Evolutionary conservation across 2,329 filamentous ascomycete species (phyloP).

Genomic region (Remersonia thermophila): DNA sequence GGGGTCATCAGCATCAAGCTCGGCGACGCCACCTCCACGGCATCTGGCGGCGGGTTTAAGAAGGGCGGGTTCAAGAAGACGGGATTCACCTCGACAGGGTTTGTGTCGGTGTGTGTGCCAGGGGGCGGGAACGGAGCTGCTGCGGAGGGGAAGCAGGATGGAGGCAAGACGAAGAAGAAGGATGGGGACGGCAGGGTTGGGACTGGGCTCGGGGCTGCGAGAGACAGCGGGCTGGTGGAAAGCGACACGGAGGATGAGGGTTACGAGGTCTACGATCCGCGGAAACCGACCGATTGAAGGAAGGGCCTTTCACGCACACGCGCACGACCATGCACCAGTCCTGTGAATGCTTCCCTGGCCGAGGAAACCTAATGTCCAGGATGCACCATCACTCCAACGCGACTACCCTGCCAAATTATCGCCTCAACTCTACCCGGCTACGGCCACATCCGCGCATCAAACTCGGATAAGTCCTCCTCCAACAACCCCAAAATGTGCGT

Average conservation of each 20-base stretch:
- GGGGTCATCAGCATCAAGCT: conserved; percentile 58
- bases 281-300: conserved; percentile 46
- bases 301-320: neutral
- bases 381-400: too few relatives aligned
- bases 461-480: conserved; percentile 45
- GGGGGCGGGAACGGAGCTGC: conserved; percentile 31
- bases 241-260: conserved; percentile 59
- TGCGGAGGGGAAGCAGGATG: conserved; percentile 19
- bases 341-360: too few relatives aligned
- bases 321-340: too few relatives aligned
- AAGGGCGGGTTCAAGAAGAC: conserved; percentile 69
- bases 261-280: conserved; percentile 55
- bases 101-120: conserved; percentile 41
- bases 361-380: too few relatives aligned
- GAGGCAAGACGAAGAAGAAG: conserved; percentile 18
- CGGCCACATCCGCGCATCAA: conserved; percentile 19
- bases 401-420: too few relatives aligned
- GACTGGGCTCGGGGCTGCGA: conserved; percentile 13
- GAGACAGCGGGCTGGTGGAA: conserved; percentile 29
- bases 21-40: conserved; percentile 27
- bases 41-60: conserved; percentile 40
- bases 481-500: conserved; percentile 52
- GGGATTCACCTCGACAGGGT: conserved; percentile 62
- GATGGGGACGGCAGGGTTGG: conserved; percentile 12
- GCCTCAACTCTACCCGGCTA: neutral